These are phyloP conservation scores for Aquilaria malaccensis DNA, from an alignment of 345 rosid genomes.

Conservation along the genomic window DNA sequence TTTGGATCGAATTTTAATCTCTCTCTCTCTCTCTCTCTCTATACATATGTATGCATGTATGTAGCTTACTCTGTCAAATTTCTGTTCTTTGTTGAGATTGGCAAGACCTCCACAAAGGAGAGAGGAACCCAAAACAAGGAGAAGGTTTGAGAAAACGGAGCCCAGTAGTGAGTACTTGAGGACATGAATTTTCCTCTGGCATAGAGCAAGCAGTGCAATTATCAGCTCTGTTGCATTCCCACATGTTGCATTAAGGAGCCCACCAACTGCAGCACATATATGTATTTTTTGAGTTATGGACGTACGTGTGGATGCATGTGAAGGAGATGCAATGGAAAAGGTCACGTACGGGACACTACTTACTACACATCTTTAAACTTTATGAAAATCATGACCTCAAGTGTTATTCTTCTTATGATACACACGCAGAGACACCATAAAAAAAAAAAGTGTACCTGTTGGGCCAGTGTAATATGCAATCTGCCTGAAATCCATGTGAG, in stretches of 20 bases:
- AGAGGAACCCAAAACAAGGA: conserved; percentile 80
- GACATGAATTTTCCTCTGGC: conserved; percentile 57
- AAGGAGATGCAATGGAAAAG: too few relatives aligned
- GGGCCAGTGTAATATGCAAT: conserved; percentile 89
- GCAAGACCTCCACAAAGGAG: conserved; percentile 82
- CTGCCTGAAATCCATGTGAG: conserved; percentile 41
- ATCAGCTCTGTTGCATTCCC: conserved; percentile 95
- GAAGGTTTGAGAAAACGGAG: conserved; percentile 84
- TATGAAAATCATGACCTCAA: too few relatives aligned
- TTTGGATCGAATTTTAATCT: neutral
- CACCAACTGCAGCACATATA: conserved; percentile 62
- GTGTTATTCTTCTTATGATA: too few relatives aligned
- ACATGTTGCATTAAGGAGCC: conserved; percentile 89
- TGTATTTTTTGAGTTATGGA: neutral
- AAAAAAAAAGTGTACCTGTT: conserved; percentile 51
- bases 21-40: too few relatives aligned
- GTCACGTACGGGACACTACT: too few relatives aligned
- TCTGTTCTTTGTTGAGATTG: conserved; percentile 66
- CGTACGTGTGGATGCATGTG: too few relatives aligned
- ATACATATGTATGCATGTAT: neutral
- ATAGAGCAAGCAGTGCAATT: conserved; percentile 80
- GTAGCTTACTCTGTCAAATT: conserved; percentile 63
- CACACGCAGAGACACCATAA: too few relatives aligned
- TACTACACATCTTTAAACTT: too few relatives aligned
- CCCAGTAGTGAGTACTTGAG: conserved; percentile 82